These are phyloP conservation scores for Globisporangium nodosum DNA, from an alignment of 352 stramenopile species.

Conservation along the genomic window DNA sequence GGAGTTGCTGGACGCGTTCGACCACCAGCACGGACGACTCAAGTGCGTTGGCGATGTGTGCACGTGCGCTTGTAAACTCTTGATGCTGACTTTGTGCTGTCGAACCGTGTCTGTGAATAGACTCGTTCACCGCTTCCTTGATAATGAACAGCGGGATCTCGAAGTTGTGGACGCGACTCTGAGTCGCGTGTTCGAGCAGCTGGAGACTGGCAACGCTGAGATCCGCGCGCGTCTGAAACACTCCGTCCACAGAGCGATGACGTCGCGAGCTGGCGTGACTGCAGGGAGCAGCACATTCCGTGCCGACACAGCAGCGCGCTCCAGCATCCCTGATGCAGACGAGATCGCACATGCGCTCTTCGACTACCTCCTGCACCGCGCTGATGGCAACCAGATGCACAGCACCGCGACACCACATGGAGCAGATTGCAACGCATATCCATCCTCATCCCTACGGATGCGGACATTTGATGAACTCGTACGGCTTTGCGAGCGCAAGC, in stretches of 20 bases:
- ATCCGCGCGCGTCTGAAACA: slow-evolving; percentile 1
- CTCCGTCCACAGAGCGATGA: background rate
- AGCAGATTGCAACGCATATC: slow-evolving; percentile 50
- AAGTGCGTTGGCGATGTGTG: slow-evolving; percentile 11
- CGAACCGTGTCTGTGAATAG: background rate
- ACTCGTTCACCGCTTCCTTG: slow-evolving; percentile 24
- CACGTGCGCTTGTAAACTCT: background rate
- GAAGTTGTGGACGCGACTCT: slow-evolving; percentile 60
- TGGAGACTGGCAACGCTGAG: slow-evolving; percentile 1
- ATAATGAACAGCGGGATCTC: slow-evolving; percentile 36
- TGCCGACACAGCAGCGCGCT: background rate
- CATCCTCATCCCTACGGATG: slow-evolving; percentile 34
- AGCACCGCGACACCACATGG: background rate
- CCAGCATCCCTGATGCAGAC: slow-evolving; percentile 9
- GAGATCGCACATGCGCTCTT: slow-evolving; percentile 11
- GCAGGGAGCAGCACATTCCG: background rate
- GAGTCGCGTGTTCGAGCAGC: slow-evolving; percentile 41
- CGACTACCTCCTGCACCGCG: slow-evolving; percentile 5
- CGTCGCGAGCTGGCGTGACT: background rate
- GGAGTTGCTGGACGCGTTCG: slow-evolving; percentile 23
- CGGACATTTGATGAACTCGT: slow-evolving; percentile 13
- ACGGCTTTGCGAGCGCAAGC: slow-evolving; percentile 7
- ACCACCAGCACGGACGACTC: slow-evolving; percentile 32
- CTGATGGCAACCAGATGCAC: background rate
- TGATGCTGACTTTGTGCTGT: background rate